Conservation (phyloP, 208 protist genomes). For the Porcisia hertigi region DNA sequence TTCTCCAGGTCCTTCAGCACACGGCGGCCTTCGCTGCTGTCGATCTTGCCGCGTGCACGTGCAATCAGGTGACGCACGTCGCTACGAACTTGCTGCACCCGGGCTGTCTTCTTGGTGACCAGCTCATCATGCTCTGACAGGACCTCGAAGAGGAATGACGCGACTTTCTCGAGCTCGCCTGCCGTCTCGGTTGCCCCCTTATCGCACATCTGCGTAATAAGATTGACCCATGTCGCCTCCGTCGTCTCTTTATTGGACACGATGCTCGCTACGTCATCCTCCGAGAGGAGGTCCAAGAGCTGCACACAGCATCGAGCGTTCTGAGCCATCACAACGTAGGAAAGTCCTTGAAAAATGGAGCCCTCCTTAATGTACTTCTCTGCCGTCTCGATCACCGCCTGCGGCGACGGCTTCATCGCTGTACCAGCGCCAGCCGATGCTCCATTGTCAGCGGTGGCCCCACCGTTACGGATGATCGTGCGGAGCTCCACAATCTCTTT, state of each 20-base stretch:
- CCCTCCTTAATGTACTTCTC: conserved; percentile 44
- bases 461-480: conserved; percentile 18
- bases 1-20: conserved; percentile 73
- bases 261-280: conserved; percentile 40
- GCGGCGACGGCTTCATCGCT: conserved; percentile 36
- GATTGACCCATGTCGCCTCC: conserved; percentile 54
- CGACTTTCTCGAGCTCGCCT: conserved; percentile 44
- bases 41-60: conserved; percentile 32
- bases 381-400: conserved; percentile 66
- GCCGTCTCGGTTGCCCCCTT: conserved; percentile 28
- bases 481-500: conserved; percentile 31
- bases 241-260: conserved; percentile 39
- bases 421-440: conserved; percentile 1
- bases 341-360: conserved; percentile 36
- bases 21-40: conserved; percentile 35
- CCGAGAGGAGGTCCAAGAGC: conserved; percentile 40
- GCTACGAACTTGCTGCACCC: conserved; percentile 45
- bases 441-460: not conserved
- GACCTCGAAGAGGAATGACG: conserved; percentile 65
- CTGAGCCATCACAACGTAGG: conserved; percentile 48
- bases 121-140: conserved; percentile 70
- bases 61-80: conserved; percentile 58
- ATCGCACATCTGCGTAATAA: conserved; percentile 47
- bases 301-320: conserved; percentile 52
- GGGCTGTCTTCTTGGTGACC: conserved; percentile 35